Conservation (phyloP, 2,329 filamentous ascomycete species). For the Scleromitrula shiraiana region DNA sequence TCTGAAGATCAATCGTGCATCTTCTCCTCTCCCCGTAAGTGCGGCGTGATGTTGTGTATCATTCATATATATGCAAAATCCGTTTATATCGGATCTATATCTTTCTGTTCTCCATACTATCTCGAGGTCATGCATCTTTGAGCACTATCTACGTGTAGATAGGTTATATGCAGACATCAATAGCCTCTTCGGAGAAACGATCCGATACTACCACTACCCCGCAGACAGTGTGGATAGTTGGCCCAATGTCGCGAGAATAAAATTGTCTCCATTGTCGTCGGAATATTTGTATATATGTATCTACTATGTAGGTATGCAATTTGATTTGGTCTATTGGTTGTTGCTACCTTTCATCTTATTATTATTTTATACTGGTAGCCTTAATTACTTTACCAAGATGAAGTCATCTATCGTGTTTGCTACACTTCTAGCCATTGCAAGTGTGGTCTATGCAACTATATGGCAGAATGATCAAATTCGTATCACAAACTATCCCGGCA, state of each 20-base stretch:
- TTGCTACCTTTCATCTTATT: not conserved
- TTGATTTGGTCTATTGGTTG: not conserved
- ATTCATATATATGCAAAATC: no score
- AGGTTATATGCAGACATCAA: not conserved
- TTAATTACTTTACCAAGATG: no score
- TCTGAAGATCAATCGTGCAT: not conserved
- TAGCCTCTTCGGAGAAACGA: no score
- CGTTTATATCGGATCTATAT: no score
- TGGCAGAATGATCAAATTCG: slow-evolving; percentile 32
- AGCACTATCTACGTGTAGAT: not conserved
- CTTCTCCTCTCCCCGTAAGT: not conserved
- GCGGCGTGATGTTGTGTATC: not conserved
- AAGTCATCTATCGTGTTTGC: slow-evolving; percentile 6
- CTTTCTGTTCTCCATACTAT: no score
- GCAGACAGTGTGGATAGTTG: no score
- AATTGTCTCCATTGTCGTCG: not conserved
- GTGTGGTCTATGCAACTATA: slow-evolving; percentile 20
- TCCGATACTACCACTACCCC: no score
- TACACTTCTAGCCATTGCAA: slow-evolving; percentile 1
- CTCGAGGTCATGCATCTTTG: no score
- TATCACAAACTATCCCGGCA: slow-evolving; percentile 35
- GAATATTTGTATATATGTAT: no score
- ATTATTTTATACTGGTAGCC: not conserved
- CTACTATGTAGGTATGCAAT: not conserved
- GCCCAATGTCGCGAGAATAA: slow-evolving; percentile 9